Percentiles rank a stretch among this genome's conserved stretches.
Evolutionary conservation across 257 asterid genomes (phyloP).

Genomic region (Solanum okadae): DNA sequence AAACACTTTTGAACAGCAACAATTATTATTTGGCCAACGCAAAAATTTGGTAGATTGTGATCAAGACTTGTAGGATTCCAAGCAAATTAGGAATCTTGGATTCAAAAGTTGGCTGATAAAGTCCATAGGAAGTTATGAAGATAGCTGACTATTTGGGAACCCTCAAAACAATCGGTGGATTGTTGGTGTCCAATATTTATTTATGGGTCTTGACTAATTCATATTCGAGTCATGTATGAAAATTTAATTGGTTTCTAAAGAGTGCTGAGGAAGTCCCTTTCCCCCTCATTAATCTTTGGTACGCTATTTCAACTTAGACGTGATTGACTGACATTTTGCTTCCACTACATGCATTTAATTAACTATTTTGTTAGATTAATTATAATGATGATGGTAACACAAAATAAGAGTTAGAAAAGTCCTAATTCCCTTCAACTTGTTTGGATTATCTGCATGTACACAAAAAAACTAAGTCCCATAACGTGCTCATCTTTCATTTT

Average conservation of each 20-base stretch:
- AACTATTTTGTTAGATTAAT: background rate
- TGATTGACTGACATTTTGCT: background rate
- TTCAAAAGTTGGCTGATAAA: too few relatives aligned
- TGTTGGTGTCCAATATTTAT: background rate
- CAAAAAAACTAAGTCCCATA: background rate
- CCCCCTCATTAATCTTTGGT: background rate
- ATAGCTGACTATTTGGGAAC: too few relatives aligned
- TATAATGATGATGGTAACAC: background rate
- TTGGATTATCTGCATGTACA: background rate
- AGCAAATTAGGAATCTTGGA: too few relatives aligned
- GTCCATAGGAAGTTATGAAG: too few relatives aligned
- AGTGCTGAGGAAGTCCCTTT: background rate
- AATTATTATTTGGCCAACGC: too few relatives aligned
- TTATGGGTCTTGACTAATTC: background rate
- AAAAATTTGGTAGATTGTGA: too few relatives aligned
- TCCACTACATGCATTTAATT: background rate
- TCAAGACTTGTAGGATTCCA: too few relatives aligned
- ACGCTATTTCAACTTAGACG: background rate
- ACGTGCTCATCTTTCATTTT: background rate
- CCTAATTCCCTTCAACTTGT: background rate
- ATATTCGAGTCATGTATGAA: background rate
- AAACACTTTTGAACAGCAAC: too few relatives aligned
- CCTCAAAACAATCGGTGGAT: background rate
- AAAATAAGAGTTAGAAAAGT: background rate
- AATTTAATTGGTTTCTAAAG: background rate